These are phyloP conservation scores for Westerdykella ornata DNA, from an alignment of 2,329 filamentous ascomycete genomes.

Conservation along the genomic window DNA sequence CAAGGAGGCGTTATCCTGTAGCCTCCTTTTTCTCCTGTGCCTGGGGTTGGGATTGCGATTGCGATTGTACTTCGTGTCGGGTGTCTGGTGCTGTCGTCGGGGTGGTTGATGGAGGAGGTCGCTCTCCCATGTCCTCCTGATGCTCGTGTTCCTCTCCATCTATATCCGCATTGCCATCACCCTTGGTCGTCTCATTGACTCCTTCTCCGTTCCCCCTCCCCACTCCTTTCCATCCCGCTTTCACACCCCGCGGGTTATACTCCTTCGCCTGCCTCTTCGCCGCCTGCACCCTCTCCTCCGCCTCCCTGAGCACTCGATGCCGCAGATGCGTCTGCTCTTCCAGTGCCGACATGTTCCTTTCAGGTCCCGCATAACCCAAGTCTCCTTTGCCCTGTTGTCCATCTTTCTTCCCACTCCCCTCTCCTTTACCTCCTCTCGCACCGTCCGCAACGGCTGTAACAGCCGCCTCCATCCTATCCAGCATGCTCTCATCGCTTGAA, in stretches of 20 bases:
- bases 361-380: background rate
- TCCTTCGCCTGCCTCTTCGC: constrained; percentile 23
- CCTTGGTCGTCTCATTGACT: too few species aligned
- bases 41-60: too few species aligned
- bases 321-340: constrained; percentile 3
- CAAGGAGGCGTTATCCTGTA: too few species aligned
- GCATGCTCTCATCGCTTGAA: constrained; percentile 51
- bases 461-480: constrained; percentile 39
- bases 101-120: too few species aligned
- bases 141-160: too few species aligned
- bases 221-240: background rate
- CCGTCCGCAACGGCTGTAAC: constrained; percentile 1
- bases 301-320: constrained; percentile 25
- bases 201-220: too few species aligned
- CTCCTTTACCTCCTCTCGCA: background rate
- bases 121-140: too few species aligned
- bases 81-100: too few species aligned
- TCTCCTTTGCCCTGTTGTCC: background rate
- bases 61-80: too few species aligned
- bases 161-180: too few species aligned
- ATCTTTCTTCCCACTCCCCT: background rate
- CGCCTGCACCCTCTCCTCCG: constrained; percentile 16
- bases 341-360: too few species aligned
- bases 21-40: too few species aligned
- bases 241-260: constrained; percentile 10